These are phyloP conservation scores for Calocera viscosa DNA, from an alignment of 768 basidiomycete species.

Conservation along the genomic window DNA sequence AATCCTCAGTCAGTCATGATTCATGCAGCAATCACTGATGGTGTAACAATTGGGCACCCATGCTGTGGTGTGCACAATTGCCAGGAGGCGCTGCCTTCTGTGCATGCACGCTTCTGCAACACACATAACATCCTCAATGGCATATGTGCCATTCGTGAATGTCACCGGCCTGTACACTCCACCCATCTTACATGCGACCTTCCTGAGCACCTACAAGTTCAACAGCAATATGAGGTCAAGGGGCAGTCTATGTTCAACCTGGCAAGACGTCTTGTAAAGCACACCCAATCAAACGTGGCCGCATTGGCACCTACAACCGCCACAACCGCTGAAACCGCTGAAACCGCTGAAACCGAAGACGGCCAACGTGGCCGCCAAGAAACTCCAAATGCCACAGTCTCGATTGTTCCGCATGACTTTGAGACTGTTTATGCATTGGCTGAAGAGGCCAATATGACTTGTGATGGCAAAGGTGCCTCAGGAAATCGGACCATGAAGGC, in stretches of 20 bases:
- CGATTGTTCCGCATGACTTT: background rate
- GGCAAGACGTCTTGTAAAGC: conserved; percentile 14
- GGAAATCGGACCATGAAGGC: background rate
- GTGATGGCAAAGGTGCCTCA: background rate
- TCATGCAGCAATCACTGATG: conserved; percentile 23
- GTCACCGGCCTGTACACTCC: conserved; percentile 14
- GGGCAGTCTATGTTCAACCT: conserved; percentile 26
- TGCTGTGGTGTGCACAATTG: conserved; percentile 28
- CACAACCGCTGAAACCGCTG: too few relatives aligned
- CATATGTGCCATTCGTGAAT: background rate
- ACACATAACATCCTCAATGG: background rate
- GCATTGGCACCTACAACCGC: conserved; percentile 2
- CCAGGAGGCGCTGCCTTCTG: conserved; percentile 15
- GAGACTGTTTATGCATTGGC: background rate
- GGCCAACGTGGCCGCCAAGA: background rate
- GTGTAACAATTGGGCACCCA: conserved; percentile 27
- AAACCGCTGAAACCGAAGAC: too few relatives aligned
- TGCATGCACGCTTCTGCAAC: conserved; percentile 16
- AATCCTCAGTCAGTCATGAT: background rate
- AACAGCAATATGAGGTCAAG: conserved; percentile 11
- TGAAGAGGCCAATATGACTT: background rate
- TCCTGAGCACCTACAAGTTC: conserved; percentile 18
- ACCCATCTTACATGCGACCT: conserved; percentile 19
- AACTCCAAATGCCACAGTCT: background rate
- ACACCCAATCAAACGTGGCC: background rate